Conservation (phyloP, 129 eudicot genomes). For the Chrysanthemum makinoi region DNA sequence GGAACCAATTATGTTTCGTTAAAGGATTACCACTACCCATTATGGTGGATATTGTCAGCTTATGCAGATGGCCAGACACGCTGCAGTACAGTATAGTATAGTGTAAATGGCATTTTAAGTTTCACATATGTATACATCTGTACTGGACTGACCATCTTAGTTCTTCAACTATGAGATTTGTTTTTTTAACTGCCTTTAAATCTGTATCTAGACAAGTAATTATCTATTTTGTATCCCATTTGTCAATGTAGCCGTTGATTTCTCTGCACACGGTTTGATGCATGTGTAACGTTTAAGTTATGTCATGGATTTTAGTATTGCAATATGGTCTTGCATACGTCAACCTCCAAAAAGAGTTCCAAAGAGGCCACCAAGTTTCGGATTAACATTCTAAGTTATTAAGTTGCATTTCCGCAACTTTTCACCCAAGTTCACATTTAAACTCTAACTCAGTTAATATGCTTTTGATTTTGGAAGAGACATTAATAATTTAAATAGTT, state of each 20-base stretch:
- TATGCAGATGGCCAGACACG: too few species aligned
- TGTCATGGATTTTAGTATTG: background rate
- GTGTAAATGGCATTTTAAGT: too few species aligned
- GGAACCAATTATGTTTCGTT: background rate
- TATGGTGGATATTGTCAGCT: too few species aligned
- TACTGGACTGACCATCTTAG: background rate
- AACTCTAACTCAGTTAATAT: background rate
- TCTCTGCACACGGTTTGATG: background rate
- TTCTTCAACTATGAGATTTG: background rate
- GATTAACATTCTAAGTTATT: background rate
- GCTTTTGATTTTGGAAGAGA: constrained; percentile 9
- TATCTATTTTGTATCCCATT: background rate
- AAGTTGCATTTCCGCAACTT: background rate
- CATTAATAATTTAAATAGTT: background rate
- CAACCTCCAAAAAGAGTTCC: background rate
- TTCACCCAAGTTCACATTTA: background rate
- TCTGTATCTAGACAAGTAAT: background rate
- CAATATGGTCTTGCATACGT: constrained; percentile 10
- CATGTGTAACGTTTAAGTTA: background rate
- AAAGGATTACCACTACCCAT: too few species aligned
- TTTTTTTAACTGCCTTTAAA: background rate
- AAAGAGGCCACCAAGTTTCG: background rate
- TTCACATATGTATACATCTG: background rate
- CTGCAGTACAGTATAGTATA: too few species aligned
- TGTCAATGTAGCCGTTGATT: background rate